Conservation (phyloP, 1,284 basidiomycete species). For the Omphalotus olearius region DNA sequence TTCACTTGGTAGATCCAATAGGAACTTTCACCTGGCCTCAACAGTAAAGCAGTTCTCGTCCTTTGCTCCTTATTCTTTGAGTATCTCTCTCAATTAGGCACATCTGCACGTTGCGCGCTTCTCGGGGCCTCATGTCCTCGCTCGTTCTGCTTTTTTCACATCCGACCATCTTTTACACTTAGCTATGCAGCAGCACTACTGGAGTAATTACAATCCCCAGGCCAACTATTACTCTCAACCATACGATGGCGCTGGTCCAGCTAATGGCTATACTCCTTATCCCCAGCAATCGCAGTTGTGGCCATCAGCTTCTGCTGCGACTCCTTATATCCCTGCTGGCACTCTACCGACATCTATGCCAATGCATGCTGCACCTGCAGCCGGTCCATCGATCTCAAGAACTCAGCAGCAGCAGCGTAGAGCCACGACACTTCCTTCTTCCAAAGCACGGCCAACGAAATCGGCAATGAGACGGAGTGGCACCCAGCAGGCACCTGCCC, state of each 20-base stretch:
- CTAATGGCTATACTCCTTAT: slow-evolving; percentile 11
- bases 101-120: slow-evolving; percentile 9
- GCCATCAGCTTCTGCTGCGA: not conserved
- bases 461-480: slow-evolving; percentile 54
- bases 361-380: slow-evolving; percentile 6
- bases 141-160: slow-evolving; percentile 1
- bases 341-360: not conserved
- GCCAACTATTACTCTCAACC: slow-evolving; percentile 19
- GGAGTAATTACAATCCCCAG: slow-evolving; percentile 24
- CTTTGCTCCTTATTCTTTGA: not conserved
- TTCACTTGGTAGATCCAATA: too few relatives aligned
- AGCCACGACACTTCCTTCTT: slow-evolving; percentile 2
- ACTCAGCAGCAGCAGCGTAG: slow-evolving; percentile 1
- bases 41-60: not conserved
- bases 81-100: not conserved
- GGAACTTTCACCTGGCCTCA: too few relatives aligned
- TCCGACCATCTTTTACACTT: slow-evolving; percentile 1
- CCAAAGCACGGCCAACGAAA: slow-evolving; percentile 32
- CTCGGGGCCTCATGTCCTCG: slow-evolving; percentile 8
- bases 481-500: slow-evolving; percentile 1
- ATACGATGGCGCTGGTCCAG: slow-evolving; percentile 11
- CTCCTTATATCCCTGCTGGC: slow-evolving; percentile 2
- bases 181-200: slow-evolving; percentile 27
- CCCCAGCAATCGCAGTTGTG: slow-evolving; percentile 5
- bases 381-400: slow-evolving; percentile 1